Percentiles rank a stretch among this genome's conserved stretches.
Conservation (phyloP, 2,329 filamentous ascomycete genomes). For the Neonectria ditissima region DNA sequence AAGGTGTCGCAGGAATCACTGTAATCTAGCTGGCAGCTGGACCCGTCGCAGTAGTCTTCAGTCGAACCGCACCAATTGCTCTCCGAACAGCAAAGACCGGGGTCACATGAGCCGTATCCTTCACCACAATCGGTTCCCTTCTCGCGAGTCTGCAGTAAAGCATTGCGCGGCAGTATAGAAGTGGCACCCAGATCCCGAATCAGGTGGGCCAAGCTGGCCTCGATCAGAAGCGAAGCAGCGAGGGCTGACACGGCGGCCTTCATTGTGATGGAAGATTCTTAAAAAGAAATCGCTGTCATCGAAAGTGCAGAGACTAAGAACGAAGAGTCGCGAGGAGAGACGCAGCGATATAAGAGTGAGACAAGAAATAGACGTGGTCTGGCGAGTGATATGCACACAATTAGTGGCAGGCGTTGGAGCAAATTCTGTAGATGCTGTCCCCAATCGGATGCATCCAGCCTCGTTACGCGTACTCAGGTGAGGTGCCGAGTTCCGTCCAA, state of each 20-base stretch:
- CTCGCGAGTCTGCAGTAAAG: constrained; percentile 22
- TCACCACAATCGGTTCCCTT: constrained; percentile 48
- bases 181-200: neutral
- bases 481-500: neutral
- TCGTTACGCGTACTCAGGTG: neutral
- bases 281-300: neutral
- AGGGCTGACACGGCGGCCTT: constrained; percentile 26
- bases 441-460: neutral
- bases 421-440: neutral
- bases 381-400: neutral
- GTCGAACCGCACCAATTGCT: constrained; percentile 52
- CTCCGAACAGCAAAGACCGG: constrained; percentile 52
- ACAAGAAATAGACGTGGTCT: neutral
- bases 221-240: constrained; percentile 31
- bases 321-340: neutral
- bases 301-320: neutral
- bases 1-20: constrained; percentile 55
- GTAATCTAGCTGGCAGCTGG: constrained; percentile 54
- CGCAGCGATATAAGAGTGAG: neutral
- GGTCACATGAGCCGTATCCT: constrained; percentile 51
- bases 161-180: constrained; percentile 19
- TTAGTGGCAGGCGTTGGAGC: neutral
- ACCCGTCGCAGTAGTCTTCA: constrained; percentile 52
- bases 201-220: constrained; percentile 24
- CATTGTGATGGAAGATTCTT: constrained; percentile 23